phyloP scores from a whole-genome alignment of 306 rosid genomes.

The Glycine soja region DNA sequence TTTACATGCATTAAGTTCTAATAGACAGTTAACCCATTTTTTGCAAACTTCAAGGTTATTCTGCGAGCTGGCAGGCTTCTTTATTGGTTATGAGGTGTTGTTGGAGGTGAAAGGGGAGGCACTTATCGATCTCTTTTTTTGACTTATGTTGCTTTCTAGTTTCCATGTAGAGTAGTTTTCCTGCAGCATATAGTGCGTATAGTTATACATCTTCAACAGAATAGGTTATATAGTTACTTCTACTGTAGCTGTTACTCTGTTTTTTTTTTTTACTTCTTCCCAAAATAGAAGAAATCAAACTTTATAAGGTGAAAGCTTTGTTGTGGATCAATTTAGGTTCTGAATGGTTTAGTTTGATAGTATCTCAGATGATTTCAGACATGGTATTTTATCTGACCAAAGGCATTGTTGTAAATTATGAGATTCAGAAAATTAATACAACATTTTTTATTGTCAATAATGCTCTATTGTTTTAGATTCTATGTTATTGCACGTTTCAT shows the following conservation, averaged over 20 bases:
- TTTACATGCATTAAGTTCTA: slow-evolving; percentile 27
- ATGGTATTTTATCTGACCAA: slow-evolving; percentile 32
- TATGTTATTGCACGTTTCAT: background rate
- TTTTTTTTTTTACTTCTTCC: background rate
- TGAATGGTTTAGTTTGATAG: slow-evolving; percentile 23
- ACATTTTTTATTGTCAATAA: slow-evolving; percentile 7
- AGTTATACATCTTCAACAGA: slow-evolving; percentile 40
- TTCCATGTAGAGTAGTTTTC: slow-evolving; percentile 31
- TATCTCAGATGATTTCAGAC: slow-evolving; percentile 13
- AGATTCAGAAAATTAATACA: slow-evolving; percentile 35
- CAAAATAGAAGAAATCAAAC: slow-evolving; percentile 3
- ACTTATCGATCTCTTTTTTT: slow-evolving; percentile 2
- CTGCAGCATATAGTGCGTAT: slow-evolving; percentile 15
- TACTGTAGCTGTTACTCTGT: slow-evolving; percentile 5
- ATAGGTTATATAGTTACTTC: slow-evolving; percentile 41
- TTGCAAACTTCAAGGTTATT: background rate
- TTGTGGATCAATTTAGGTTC: slow-evolving; percentile 27
- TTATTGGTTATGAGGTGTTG: slow-evolving; percentile 45
- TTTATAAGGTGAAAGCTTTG: slow-evolving; percentile 25
- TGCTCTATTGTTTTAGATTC: background rate
- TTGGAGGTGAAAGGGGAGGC: slow-evolving; percentile 38
- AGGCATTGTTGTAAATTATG: slow-evolving; percentile 42
- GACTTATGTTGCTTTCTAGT: slow-evolving; percentile 12
- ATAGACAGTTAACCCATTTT: slow-evolving; percentile 1
- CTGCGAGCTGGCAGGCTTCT: slow-evolving; percentile 41